phyloP scores from a whole-genome alignment of 2,329 filamentous ascomycete species.

The Calonectria crousiana region DNA sequence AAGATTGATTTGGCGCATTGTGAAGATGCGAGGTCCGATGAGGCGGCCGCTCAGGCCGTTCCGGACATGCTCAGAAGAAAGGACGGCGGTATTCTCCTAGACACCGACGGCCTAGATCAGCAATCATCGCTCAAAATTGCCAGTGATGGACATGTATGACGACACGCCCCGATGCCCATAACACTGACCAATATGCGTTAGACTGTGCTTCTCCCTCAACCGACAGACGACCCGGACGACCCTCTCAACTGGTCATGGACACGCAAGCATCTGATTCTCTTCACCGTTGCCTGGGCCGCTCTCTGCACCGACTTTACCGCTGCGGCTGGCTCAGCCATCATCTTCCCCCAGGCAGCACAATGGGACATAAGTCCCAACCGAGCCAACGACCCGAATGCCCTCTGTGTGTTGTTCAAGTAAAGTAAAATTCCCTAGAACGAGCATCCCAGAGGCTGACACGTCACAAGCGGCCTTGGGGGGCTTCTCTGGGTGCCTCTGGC shows the following conservation, averaged over 20 bases:
- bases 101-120: not conserved
- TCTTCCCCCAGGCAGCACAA: constrained; percentile 27
- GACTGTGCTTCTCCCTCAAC: constrained; percentile 33
- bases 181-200: not conserved
- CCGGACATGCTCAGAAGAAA: not conserved
- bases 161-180: not conserved
- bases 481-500: constrained; percentile 18
- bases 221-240: constrained; percentile 25
- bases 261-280: constrained; percentile 30
- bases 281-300: constrained; percentile 27
- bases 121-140: not conserved
- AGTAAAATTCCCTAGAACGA: not conserved
- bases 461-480: constrained; percentile 4
- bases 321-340: constrained; percentile 25
- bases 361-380: constrained; percentile 19
- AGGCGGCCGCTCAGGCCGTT: not conserved
- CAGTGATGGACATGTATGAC: not conserved
- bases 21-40: not conserved
- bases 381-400: constrained; percentile 7
- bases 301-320: constrained; percentile 28
- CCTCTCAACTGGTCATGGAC: constrained; percentile 33
- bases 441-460: not conserved
- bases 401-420: constrained; percentile 19
- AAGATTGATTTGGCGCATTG: not conserved
- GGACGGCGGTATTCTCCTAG: not conserved